Evolutionary conservation across 768 basidiomycete species (phyloP).

Genomic region (Mycena haematopus): DNA sequence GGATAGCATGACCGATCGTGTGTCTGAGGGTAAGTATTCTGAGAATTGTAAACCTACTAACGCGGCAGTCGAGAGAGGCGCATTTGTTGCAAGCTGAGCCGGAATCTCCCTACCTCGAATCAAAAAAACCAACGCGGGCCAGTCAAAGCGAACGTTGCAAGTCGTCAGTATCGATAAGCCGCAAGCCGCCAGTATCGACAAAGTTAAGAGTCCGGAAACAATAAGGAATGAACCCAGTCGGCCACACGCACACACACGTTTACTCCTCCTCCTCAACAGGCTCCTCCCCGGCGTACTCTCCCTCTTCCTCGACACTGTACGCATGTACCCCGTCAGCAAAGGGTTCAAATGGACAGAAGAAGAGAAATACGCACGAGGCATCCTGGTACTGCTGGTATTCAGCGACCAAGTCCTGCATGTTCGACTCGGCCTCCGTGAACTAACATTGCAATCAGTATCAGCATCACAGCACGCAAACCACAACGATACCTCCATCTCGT

Average conservation of each 20-base stretch:
- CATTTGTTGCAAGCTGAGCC: no score
- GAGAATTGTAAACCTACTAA: no score
- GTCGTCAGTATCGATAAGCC: conserved; percentile 1
- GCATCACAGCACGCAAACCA: neutral
- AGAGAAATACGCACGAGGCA: conserved; percentile 70
- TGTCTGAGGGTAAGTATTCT: no score
- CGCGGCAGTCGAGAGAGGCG: no score
- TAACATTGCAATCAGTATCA: conserved; percentile 32
- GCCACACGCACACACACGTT: neutral
- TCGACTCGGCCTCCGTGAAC: conserved; percentile 98
- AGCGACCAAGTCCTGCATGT: conserved; percentile 98
- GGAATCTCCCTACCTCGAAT: no score
- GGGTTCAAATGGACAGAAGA: neutral
- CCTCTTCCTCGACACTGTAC: conserved; percentile 82
- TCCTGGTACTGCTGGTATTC: conserved; percentile 98
- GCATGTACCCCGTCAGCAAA: conserved; percentile 17
- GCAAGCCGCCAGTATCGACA: neutral
- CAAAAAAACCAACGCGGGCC: neutral
- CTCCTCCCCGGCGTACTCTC: conserved; percentile 76
- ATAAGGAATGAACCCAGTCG: conserved; percentile 9
- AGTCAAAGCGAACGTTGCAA: neutral
- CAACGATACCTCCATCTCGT: conserved; percentile 79
- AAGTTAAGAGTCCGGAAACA: neutral
- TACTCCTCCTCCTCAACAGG: conserved; percentile 57
- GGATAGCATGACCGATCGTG: no score